Conservation (phyloP, 352 stramenopile genomes). For the Phytophthora lateralis region DNA sequence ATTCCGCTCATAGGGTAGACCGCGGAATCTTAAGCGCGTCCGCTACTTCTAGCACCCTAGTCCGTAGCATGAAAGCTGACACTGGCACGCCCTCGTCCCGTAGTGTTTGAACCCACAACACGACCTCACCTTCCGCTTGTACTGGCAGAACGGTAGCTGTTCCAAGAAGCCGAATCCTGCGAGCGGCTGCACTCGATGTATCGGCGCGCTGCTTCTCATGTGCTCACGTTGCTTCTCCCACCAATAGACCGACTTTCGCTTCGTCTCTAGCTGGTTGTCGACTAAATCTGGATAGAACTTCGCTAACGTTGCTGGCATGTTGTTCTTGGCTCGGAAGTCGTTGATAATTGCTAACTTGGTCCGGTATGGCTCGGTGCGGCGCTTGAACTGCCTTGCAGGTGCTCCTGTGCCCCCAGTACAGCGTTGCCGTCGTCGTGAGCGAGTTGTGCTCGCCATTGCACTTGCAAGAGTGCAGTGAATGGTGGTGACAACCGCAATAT, state of each 20-base stretch:
- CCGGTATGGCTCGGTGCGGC: too few species aligned
- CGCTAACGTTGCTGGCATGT: not conserved
- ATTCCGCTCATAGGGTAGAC: not conserved
- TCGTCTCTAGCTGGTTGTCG: slow-evolving; percentile 1
- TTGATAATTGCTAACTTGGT: slow-evolving; percentile 6
- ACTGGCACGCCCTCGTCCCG: not conserved
- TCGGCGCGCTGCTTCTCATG: not conserved
- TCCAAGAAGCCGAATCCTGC: too few species aligned
- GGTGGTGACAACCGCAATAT: not conserved
- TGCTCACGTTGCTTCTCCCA: slow-evolving; percentile 1
- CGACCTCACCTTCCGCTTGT: not conserved
- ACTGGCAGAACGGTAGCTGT: not conserved
- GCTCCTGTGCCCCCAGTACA: not conserved
- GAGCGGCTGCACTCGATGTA: not conserved
- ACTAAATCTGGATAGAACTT: slow-evolving; percentile 3
- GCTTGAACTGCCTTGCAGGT: slow-evolving; percentile 1
- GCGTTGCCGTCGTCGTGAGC: not conserved
- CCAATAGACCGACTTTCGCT: slow-evolving; percentile 2
- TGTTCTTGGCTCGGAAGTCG: not conserved
- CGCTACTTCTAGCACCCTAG: not conserved
- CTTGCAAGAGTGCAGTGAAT: not conserved
- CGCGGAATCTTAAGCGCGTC: not conserved
- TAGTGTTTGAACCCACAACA: not conserved
- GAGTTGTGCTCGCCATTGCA: not conserved
- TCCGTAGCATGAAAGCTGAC: not conserved